phyloP scores from a whole-genome alignment of 2,329 filamentous ascomycete species.

The Fusarium sp. region DNA sequence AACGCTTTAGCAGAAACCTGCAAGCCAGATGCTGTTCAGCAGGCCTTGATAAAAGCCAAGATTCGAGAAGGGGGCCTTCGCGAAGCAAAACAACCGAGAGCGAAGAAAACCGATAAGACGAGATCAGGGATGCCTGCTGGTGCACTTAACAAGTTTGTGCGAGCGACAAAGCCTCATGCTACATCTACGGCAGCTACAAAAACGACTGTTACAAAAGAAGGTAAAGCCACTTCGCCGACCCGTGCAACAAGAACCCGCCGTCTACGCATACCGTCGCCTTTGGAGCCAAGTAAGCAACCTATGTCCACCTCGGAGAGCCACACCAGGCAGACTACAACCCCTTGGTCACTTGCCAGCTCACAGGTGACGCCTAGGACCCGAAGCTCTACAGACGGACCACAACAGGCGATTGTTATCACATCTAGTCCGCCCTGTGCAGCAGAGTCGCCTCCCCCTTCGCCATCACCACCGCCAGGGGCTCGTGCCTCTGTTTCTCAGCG shows the following conservation, averaged over 20 bases:
- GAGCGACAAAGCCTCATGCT: conserved; percentile 52
- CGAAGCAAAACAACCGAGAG: conserved; percentile 28
- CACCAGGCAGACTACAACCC: conserved; percentile 40
- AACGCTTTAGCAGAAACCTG: conserved; percentile 50
- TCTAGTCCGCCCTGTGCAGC: conserved; percentile 55
- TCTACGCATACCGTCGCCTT: conserved; percentile 43
- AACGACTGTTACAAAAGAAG: neutral
- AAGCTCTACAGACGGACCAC: conserved; percentile 41
- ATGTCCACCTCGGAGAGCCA: conserved; percentile 41
- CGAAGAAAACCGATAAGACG: conserved; percentile 34
- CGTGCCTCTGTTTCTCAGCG: conserved; percentile 27
- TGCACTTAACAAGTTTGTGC: conserved; percentile 57
- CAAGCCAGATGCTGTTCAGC: conserved; percentile 42
- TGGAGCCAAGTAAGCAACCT: conserved; percentile 54
- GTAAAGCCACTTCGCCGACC: conserved; percentile 3
- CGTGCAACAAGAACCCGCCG: conserved; percentile 27
- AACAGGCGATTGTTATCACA: conserved; percentile 58
- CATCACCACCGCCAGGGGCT: conserved; percentile 37
- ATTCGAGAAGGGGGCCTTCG: conserved; percentile 21
- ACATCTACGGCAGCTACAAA: conserved; percentile 7
- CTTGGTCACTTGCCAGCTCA: conserved; percentile 59
- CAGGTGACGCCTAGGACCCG: conserved; percentile 55
- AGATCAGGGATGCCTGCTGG: conserved; percentile 43
- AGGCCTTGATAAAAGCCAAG: conserved; percentile 47
- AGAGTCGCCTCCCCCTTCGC: conserved; percentile 48